These are phyloP conservation scores for Ceratocystis variospora DNA, from an alignment of 2,329 filamentous ascomycete genomes.

Conservation along the genomic window DNA sequence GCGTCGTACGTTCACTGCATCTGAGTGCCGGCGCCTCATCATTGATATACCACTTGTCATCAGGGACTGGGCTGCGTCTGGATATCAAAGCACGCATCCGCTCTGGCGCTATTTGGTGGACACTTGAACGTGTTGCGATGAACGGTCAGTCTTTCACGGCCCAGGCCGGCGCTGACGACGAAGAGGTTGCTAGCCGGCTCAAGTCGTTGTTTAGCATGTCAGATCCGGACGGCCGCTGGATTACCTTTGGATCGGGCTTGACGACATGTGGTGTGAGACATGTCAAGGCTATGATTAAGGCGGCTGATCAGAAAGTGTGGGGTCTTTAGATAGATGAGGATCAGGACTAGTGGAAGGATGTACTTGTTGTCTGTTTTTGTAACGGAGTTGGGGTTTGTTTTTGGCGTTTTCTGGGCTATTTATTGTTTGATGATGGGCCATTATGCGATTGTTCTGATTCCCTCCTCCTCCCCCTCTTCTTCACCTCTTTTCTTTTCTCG, in stretches of 20 bases:
- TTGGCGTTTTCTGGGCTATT: constrained; percentile 5
- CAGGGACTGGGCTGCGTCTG: constrained; percentile 34
- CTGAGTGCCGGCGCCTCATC: constrained; percentile 44
- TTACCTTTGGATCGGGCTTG: constrained; percentile 22
- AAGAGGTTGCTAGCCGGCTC: constrained; percentile 10
- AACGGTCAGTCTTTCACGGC: constrained; percentile 16
- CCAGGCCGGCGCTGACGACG: constrained; percentile 6
- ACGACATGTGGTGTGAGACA: constrained; percentile 15
- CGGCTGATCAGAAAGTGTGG: constrained; percentile 18
- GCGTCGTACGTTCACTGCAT: constrained; percentile 37
- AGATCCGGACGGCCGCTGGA: constrained; percentile 22
- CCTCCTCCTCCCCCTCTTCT: neutral
- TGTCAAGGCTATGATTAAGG: constrained; percentile 18
- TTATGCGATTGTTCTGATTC: neutral
- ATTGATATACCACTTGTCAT: constrained; percentile 38
- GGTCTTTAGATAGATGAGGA: constrained; percentile 2
- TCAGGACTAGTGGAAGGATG: neutral
- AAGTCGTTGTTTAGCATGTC: constrained; percentile 3
- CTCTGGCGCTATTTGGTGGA: constrained; percentile 39
- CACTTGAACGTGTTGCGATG: constrained; percentile 30
- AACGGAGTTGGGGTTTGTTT: neutral
- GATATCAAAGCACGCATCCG: constrained; percentile 32
- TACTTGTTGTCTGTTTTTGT: neutral
- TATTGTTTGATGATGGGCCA: neutral
- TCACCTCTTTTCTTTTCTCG: neutral